Evolutionary conservation across 2,329 filamentous ascomycete species (phyloP), one percentile per base, ranked within the genome.

Genomic region (Sphaerulina musiva): DNA sequence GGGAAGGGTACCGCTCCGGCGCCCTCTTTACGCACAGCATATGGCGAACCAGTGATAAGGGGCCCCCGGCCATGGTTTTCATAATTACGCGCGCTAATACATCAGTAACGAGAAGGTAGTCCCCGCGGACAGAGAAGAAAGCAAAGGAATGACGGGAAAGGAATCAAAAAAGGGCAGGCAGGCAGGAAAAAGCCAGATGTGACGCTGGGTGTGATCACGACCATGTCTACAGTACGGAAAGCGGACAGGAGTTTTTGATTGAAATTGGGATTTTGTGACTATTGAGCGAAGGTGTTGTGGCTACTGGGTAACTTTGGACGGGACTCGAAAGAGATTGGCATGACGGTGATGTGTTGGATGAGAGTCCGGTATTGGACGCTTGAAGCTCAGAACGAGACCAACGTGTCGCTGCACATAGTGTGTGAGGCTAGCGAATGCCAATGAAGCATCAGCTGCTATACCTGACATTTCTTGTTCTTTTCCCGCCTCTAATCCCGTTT

Each of bases 1-100:
- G 48, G 48, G 57, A 54, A 52, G 49, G 32, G 56, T 52, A 48
- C 51, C 31, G 54, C 54, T 59, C 55, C 47, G 52, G 49, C 39
- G 26, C 34, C 47, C 40, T 36, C 44, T 32, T 38, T 5, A 31
- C 31, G 54, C 46, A 59, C 56, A 32, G 53, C 53, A 53, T 49
- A 53, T 46, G 53, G 59, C 48, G 59, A 53, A 53, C 43, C 14
- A 54, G 53, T 43, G 43, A 23, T 39, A 45, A 46, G 44, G 9
- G 44, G 36, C 32, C 32, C 46, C 5, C n/a, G 40, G 40, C 41
- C 14, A n/a, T 45, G 42, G 12, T 32, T 26, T 39, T 51, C 26
- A 29, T 29, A 29, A 39, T 32, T 40, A 41, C 31, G n/a, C 44
- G 17, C n/a, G 42, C 40, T 51, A 32, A 41, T 20, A 32, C 29